phyloP scores from a whole-genome alignment of 1,139 yeast genomes.

The Sugiyamaella pinicola region DNA sequence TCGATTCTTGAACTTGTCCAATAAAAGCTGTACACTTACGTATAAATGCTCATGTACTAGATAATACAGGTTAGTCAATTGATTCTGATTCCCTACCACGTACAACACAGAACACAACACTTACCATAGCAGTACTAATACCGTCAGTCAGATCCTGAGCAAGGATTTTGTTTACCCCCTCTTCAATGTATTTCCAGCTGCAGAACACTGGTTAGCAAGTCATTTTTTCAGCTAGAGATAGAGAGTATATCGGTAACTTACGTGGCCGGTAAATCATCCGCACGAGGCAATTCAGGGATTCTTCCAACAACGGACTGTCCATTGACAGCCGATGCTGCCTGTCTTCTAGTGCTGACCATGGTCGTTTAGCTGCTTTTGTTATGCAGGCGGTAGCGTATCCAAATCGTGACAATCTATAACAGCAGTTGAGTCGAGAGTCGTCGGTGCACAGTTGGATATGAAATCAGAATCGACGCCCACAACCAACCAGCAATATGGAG shows the following conservation, averaged over 20 bases:
- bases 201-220: background rate
- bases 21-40: slow-evolving; percentile 37
- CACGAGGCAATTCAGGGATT: slow-evolving; percentile 30
- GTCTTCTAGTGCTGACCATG: slow-evolving; percentile 6
- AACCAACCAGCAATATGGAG: background rate
- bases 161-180: slow-evolving; percentile 45
- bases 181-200: slow-evolving; percentile 45
- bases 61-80: slow-evolving; percentile 10
- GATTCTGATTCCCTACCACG: background rate
- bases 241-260: slow-evolving; percentile 24
- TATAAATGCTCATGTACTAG: slow-evolving; percentile 46
- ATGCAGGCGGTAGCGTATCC: background rate
- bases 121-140: slow-evolving; percentile 41
- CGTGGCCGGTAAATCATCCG: slow-evolving; percentile 36
- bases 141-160: slow-evolving; percentile 44
- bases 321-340: slow-evolving; percentile 3
- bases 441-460: no score
- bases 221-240: background rate
- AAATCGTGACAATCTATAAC: background rate
- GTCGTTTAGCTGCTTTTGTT: background rate
- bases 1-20: no score
- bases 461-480: no score
- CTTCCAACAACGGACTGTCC: background rate
- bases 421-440: no score
- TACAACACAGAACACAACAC: slow-evolving; percentile 19